Evolutionary conservation across 257 asterid species (phyloP).

Genomic region (Nicotiana benthamiana): DNA sequence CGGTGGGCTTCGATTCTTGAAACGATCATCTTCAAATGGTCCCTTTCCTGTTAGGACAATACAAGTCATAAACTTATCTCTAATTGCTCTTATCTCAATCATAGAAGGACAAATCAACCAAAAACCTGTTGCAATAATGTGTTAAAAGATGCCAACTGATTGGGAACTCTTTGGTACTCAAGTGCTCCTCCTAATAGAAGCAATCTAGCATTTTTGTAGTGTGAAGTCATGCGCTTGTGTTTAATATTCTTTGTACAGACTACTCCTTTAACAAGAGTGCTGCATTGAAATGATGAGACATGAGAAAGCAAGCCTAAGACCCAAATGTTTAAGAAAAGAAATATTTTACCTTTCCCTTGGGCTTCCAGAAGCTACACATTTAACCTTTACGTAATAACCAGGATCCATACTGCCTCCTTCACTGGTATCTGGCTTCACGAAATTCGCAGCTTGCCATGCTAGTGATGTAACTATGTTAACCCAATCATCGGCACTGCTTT

Average conservation of each 20-base stretch:
- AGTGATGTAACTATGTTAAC: slow-evolving; percentile 54
- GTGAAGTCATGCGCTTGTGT: slow-evolving; percentile 92
- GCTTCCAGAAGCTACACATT: slow-evolving; percentile 86
- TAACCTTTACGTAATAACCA: slow-evolving; percentile 73
- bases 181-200: slow-evolving; percentile 92
- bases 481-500: slow-evolving; percentile 50
- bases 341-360: slow-evolving; percentile 62
- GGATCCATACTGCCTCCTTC: slow-evolving; percentile 99
- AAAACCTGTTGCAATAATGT: slow-evolving; percentile 75
- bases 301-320: background rate
- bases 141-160: slow-evolving; percentile 85
- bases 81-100: slow-evolving; percentile 12
- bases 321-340: slow-evolving; percentile 25
- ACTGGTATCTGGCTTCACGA: slow-evolving; percentile 78
- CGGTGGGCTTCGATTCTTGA: slow-evolving; percentile 78
- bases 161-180: slow-evolving; percentile 77
- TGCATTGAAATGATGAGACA: slow-evolving; percentile 27
- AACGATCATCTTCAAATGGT: slow-evolving; percentile 69
- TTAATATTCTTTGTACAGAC: slow-evolving; percentile 91
- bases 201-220: slow-evolving; percentile 69
- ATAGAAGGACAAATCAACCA: slow-evolving; percentile 1
- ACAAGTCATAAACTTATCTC: slow-evolving; percentile 6
- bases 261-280: slow-evolving; percentile 77
- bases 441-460: slow-evolving; percentile 90
- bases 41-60: slow-evolving; percentile 59